Conservation (phyloP, 1,139 yeast genomes). For the Diutina ranongensis region DNA sequence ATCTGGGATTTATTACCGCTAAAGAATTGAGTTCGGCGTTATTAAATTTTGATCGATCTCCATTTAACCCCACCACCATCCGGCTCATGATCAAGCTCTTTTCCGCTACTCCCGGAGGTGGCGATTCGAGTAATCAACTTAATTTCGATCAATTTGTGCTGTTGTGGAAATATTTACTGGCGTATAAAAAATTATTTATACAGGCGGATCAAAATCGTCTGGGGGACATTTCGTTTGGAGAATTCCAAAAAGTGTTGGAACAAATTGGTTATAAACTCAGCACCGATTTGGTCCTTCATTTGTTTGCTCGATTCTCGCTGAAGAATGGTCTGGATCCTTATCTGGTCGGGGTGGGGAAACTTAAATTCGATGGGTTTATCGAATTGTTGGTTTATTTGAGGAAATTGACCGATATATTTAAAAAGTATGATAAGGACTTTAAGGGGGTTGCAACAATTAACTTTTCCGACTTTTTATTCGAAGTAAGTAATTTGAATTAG, state of each 20-base stretch:
- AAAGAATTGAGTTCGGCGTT: slow-evolving; percentile 52
- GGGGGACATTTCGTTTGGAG: slow-evolving; percentile 56
- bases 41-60: slow-evolving; percentile 52
- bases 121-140: slow-evolving; percentile 17
- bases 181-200: slow-evolving; percentile 57
- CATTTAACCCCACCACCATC: slow-evolving; percentile 54
- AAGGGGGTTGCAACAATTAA: slow-evolving; percentile 71
- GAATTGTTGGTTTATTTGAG: slow-evolving; percentile 70
- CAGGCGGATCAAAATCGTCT: slow-evolving; percentile 52
- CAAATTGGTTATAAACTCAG: slow-evolving; percentile 63
- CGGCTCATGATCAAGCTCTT: slow-evolving; percentile 56
- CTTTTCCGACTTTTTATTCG: slow-evolving; percentile 68
- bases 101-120: slow-evolving; percentile 26
- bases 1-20: slow-evolving; percentile 47
- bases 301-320: slow-evolving; percentile 48
- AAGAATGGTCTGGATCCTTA: slow-evolving; percentile 19
- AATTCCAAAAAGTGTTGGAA: slow-evolving; percentile 53
- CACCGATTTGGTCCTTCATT: slow-evolving; percentile 47
- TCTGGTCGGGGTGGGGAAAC: slow-evolving; percentile 33
- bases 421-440: slow-evolving; percentile 63
- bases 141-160: slow-evolving; percentile 62
- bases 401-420: slow-evolving; percentile 68
- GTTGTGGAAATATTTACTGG: slow-evolving; percentile 62
- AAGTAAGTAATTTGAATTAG: slow-evolving; percentile 18
- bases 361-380: slow-evolving; percentile 75